These are phyloP conservation scores for Wickerhamomyces sp. DNA, from an alignment of 1,139 yeast genomes.

Conservation along the genomic window DNA sequence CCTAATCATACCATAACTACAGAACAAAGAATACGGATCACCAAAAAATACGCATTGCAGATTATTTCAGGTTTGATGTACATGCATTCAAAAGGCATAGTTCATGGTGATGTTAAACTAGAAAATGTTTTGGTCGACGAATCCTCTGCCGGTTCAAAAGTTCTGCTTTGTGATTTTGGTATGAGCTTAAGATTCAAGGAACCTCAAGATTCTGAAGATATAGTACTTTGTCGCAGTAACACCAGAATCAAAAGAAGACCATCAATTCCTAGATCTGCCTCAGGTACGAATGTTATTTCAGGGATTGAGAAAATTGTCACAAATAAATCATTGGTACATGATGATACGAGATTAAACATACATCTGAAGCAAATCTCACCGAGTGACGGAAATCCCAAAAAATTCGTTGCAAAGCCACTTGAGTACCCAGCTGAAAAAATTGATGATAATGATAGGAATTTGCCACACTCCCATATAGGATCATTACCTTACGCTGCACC, in stretches of 20 bases:
- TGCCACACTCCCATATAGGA: slow-evolving; percentile 73
- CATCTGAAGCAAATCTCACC: slow-evolving; percentile 3
- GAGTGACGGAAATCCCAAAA: slow-evolving; percentile 3
- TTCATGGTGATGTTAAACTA: slow-evolving; percentile 85
- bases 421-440: slow-evolving; percentile 6
- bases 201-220: slow-evolving; percentile 28
- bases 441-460: slow-evolving; percentile 14
- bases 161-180: slow-evolving; percentile 82
- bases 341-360: slow-evolving; percentile 24
- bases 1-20: slow-evolving; percentile 20
- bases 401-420: slow-evolving; percentile 10
- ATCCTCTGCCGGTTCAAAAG: slow-evolving; percentile 27
- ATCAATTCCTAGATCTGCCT: slow-evolving; percentile 42
- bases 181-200: slow-evolving; percentile 44
- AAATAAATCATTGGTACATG: slow-evolving; percentile 26
- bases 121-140: slow-evolving; percentile 73
- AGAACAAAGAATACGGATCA: slow-evolving; percentile 29
- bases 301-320: slow-evolving; percentile 21
- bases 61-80: slow-evolving; percentile 60
- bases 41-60: slow-evolving; percentile 42
- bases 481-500: slow-evolving; percentile 93
- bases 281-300: slow-evolving; percentile 23
- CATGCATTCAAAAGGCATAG: slow-evolving; percentile 69
- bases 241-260: slow-evolving; percentile 21
- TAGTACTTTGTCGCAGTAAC: slow-evolving; percentile 5